Percentiles rank a stretch among this genome's conserved stretches.
Evolutionary conservation across 148 eudicot species (phyloP).

Genomic region (Salicornia ramosissima): DNA sequence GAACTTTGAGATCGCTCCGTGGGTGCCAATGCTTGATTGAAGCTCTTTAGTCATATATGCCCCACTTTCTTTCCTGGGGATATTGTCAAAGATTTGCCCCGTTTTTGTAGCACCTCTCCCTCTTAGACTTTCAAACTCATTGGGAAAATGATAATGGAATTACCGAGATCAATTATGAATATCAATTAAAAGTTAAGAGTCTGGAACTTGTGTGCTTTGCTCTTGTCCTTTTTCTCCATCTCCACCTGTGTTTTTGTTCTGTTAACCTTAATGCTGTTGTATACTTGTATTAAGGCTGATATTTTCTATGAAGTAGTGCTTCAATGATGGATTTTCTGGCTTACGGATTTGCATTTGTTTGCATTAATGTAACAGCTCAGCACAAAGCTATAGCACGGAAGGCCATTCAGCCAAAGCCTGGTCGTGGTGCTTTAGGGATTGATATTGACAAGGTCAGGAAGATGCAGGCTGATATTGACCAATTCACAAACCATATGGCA

Average conservation of each 20-base stretch:
- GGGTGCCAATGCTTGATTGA: no score
- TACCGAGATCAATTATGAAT: background rate
- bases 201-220: no score
- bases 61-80: no score
- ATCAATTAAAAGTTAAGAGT: background rate
- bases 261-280: constrained; percentile 1
- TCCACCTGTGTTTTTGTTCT: constrained; percentile 5
- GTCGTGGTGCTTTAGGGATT: constrained; percentile 55
- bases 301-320: constrained; percentile 1
- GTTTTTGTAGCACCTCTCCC: background rate
- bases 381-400: constrained; percentile 85
- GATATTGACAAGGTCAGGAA: constrained; percentile 48
- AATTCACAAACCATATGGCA: constrained; percentile 56
- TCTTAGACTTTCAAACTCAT: background rate
- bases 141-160: constrained; percentile 1
- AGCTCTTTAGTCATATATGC: no score
- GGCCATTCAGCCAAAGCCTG: constrained; percentile 40
- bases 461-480: constrained; percentile 60
- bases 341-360: constrained; percentile 17
- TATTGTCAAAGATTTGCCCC: no score
- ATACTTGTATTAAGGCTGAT: background rate
- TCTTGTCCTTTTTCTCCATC: background rate
- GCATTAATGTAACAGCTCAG: constrained; percentile 51
- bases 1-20: no score
- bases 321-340: constrained; percentile 11